Evolutionary conservation across 257 asterid genomes (phyloP).

Genomic region (Ocimum tenuiflorum): DNA sequence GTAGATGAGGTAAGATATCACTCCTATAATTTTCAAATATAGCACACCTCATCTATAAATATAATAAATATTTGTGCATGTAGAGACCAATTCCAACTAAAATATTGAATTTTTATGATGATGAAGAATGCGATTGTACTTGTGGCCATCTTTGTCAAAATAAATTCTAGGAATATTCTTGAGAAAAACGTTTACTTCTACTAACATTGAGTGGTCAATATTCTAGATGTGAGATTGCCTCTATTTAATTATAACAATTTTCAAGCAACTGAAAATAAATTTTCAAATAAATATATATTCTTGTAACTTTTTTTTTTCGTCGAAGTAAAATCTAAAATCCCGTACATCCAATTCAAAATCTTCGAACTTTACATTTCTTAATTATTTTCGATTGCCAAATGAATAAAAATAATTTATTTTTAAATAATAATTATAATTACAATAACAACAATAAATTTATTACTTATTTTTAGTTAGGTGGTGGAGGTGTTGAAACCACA

Average conservation of each 20-base stretch:
- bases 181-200: background rate
- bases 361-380: no score
- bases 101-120: constrained; percentile 2
- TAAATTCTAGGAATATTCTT: constrained; percentile 9
- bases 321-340: no score
- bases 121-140: constrained; percentile 11
- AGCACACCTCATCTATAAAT: background rate
- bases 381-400: no score
- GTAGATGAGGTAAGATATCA: constrained; percentile 18
- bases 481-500: constrained; percentile 25
- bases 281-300: no score
- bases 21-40: constrained; percentile 9
- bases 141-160: background rate
- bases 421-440: no score
- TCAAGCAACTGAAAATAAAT: no score
- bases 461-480: background rate
- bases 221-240: background rate
- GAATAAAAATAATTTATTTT: no score
- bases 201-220: background rate
- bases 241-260: background rate
- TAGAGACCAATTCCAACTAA: constrained; percentile 34
- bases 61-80: background rate
- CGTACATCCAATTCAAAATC: no score
- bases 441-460: background rate
- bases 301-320: no score